Base-by-base conservation (phyloP, 2,329 filamentous ascomycete species). In the Cladobotryum protrusum region DNA sequence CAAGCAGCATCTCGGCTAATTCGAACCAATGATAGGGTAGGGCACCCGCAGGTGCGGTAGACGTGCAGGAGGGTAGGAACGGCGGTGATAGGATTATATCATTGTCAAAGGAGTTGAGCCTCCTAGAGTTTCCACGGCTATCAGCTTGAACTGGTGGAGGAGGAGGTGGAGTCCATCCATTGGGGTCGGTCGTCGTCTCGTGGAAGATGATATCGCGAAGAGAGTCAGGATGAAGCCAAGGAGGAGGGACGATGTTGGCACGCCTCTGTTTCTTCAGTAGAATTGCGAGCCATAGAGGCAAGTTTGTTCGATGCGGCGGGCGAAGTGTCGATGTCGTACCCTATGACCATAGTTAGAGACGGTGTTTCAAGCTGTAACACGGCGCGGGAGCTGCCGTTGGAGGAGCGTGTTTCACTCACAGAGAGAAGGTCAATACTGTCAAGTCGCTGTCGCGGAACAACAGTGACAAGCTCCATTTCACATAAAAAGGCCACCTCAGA, bases 1-100 rank as follows among this genome's bases (percentile, higher is more conserved):
- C 86, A 2, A 99, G 79, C 42, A 99, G 74, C 64, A 95, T 83
- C 68, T 96, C 90, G 15, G 87, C 85, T 8, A 97, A 72, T 69
- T 97, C 93, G 39, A 95, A 79, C 91, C 92, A 99, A 72, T 97
- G 92, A 65, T 95, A 97, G 0, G 93, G 93, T 32, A 99, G 73
- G 13, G 84, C 81, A 37, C 83, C 82, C 1, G 82, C 71, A 8
- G 85, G 82, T 1, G 86, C 81, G 43, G 81, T 74, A 17, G 85
- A 81, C 0, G 86, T 90, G 56, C 86, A 89, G 14, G 85, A 84
- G 1, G 82, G 80, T 1, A 95, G 70, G 63, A 96, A 96, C 0
- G 92, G 92, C 4, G 91, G 81, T 1, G 83, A 82, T 0, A 83
- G 63, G 2, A 71, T 53, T 4, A 61, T 57, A 39, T 71, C 67